Conservation (phyloP, 2,329 filamentous ascomycete species). For the Rutstroemia sp. region DNA sequence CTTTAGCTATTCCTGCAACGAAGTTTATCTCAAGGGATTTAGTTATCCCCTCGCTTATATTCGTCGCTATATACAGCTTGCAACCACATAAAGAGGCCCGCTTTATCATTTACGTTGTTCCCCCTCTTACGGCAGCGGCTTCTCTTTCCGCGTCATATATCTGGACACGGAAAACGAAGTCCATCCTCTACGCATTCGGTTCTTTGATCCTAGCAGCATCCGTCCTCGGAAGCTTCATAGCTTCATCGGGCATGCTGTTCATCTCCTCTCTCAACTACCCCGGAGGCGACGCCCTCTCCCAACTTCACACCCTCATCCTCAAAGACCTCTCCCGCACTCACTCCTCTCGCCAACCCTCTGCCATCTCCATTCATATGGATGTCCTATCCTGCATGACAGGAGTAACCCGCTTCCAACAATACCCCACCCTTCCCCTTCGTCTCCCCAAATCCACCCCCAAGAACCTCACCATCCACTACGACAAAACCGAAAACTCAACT, state of each 20-base stretch:
- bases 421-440: constrained; percentile 8
- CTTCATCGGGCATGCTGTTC: constrained; percentile 61
- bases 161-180: constrained; percentile 58
- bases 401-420: constrained; percentile 55
- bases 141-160: constrained; percentile 67
- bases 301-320: constrained; percentile 36
- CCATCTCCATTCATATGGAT: constrained; percentile 51
- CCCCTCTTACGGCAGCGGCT: constrained; percentile 70
- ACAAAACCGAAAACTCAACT: constrained; percentile 53
- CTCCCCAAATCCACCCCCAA: background rate
- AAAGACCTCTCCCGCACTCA: constrained; percentile 18
- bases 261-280: constrained; percentile 90
- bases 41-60: constrained; percentile 61
- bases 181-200: constrained; percentile 44
- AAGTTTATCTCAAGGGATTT: constrained; percentile 39
- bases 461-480: constrained; percentile 34
- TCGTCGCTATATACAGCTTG: constrained; percentile 73
- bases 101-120: constrained; percentile 86
- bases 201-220: constrained; percentile 52
- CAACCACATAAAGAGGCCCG: constrained; percentile 95
- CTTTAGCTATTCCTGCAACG: constrained; percentile 41
- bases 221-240: constrained; percentile 49
- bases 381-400: constrained; percentile 65
- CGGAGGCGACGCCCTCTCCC: constrained; percentile 68
- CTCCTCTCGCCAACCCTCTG: constrained; percentile 18